A percentile compares a stretch with the other conserved stretches of the same genome.
Evolutionary conservation across 495 filamentous ascomycete genomes (phyloP).

Genomic region (Aspergillus incahuasiensis): DNA sequence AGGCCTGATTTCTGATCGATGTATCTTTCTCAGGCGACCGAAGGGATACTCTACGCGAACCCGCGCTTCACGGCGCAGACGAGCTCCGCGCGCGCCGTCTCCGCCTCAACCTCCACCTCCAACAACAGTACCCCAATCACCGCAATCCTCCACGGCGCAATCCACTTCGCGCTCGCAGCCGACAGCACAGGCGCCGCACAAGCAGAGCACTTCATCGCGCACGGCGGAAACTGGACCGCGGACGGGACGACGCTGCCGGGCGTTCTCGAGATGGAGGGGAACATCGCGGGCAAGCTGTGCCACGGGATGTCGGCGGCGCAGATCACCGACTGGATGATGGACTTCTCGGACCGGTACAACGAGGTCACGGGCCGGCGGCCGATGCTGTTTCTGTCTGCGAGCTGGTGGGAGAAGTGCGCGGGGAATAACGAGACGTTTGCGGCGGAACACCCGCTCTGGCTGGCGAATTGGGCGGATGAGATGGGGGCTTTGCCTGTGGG

Average conservation of each 20-base stretch:
- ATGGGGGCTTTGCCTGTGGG: constrained; percentile 53
- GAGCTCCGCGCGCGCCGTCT: constrained; percentile 42
- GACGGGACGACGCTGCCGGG: constrained; percentile 63
- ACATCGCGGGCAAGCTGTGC: constrained; percentile 42
- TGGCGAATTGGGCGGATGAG: constrained; percentile 49
- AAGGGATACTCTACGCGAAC: constrained; percentile 53
- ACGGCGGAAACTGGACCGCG: constrained; percentile 59
- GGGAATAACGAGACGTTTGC: constrained; percentile 51
- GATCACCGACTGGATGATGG: constrained; percentile 59
- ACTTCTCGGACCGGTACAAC: constrained; percentile 56
- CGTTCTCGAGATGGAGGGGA: constrained; percentile 62
- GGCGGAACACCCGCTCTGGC: constrained; percentile 46
- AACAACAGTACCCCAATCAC: constrained; percentile 6
- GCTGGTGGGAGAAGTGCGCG: constrained; percentile 61
- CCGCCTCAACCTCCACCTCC: not conserved
- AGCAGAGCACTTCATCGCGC: constrained; percentile 53
- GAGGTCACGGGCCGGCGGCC: constrained; percentile 49
- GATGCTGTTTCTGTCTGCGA: constrained; percentile 56
- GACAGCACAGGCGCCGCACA: constrained; percentile 47
- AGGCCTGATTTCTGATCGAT: not conserved
- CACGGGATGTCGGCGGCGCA: constrained; percentile 46
- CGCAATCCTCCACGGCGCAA: constrained; percentile 51
- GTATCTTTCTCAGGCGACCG: constrained; percentile 42
- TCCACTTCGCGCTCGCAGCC: constrained; percentile 59
- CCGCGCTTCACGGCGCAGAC: constrained; percentile 53